Percentiles rank a stretch among this genome's conserved stretches.
These are phyloP conservation scores for Immersiporthe knoxdaviesiana DNA, from an alignment of 2,329 filamentous ascomycete species.

Conservation along the genomic window DNA sequence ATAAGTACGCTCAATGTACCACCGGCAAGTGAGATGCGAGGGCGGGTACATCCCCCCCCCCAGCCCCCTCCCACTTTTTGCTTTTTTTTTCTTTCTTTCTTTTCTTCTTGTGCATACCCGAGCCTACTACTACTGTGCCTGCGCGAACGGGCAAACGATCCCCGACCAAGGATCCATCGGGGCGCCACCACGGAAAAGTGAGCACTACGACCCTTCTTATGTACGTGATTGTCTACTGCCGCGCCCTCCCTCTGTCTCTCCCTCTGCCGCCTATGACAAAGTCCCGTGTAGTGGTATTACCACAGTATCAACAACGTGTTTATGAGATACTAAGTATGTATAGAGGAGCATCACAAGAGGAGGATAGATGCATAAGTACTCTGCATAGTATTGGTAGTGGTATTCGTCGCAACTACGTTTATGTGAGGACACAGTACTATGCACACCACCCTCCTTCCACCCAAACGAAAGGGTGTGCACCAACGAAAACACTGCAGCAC, in stretches of 20 bases:
- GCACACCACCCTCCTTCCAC: too few species aligned
- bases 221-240: not conserved
- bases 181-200: not conserved
- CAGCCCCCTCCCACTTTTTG: constrained; percentile 6
- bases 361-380: not conserved
- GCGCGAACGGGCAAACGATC: constrained; percentile 14
- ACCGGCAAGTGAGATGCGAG: constrained; percentile 5
- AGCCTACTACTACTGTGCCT: constrained; percentile 8
- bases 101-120: constrained; percentile 6
- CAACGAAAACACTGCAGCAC: not conserved
- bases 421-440: too few species aligned
- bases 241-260: not conserved
- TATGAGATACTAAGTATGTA: not conserved
- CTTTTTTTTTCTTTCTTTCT: not conserved
- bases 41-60: constrained; percentile 5
- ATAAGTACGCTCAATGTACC: not conserved
- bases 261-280: too few species aligned
- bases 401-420: not conserved
- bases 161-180: constrained; percentile 7
- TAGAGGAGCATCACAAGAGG: not conserved
- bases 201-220: not conserved
- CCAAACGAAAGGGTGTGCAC: too few species aligned
- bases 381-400: not conserved
- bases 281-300: not conserved
- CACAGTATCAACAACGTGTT: not conserved